phyloP scores from a whole-genome alignment of 2,329 filamentous ascomycete genomes.

The Cercospora brassicicola region DNA sequence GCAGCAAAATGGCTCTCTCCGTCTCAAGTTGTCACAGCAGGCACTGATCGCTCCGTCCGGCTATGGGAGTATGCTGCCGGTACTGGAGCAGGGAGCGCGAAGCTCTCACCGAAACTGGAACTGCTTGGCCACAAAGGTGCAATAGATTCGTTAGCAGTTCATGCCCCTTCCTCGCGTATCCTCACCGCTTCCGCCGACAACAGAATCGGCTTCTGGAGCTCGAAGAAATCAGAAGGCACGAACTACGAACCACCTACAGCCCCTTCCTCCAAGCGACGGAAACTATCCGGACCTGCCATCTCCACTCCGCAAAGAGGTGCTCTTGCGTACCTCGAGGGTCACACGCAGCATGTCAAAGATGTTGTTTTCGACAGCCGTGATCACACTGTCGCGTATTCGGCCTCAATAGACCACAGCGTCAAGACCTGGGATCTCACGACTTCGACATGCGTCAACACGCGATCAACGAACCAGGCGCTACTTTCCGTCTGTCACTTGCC shows the following conservation, averaged over 20 bases:
- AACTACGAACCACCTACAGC: slow-evolving; percentile 71
- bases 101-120: slow-evolving; percentile 72
- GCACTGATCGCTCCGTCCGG: slow-evolving; percentile 80
- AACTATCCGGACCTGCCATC: slow-evolving; percentile 52
- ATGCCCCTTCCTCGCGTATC: slow-evolving; percentile 71
- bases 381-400: slow-evolving; percentile 84
- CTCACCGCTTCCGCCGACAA: slow-evolving; percentile 84
- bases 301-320: slow-evolving; percentile 71
- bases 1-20: slow-evolving; percentile 79
- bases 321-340: slow-evolving; percentile 68
- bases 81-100: slow-evolving; percentile 36
- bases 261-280: slow-evolving; percentile 74
- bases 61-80: slow-evolving; percentile 80
- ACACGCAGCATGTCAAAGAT: slow-evolving; percentile 73
- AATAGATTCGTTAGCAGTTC: slow-evolving; percentile 73
- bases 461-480: slow-evolving; percentile 80
- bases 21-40: slow-evolving; percentile 75
- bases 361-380: slow-evolving; percentile 84
- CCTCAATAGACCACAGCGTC: slow-evolving; percentile 86
- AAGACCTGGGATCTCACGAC: slow-evolving; percentile 91
- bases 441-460: slow-evolving; percentile 71
- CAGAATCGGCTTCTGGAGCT: slow-evolving; percentile 83
- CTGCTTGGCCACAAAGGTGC: slow-evolving; percentile 77
- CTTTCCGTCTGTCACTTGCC: slow-evolving; percentile 75
- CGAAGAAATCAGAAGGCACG: slow-evolving; percentile 69